Evolutionary conservation across 768 basidiomycete genomes (phyloP).

Genomic region (Pholiota molesta): DNA sequence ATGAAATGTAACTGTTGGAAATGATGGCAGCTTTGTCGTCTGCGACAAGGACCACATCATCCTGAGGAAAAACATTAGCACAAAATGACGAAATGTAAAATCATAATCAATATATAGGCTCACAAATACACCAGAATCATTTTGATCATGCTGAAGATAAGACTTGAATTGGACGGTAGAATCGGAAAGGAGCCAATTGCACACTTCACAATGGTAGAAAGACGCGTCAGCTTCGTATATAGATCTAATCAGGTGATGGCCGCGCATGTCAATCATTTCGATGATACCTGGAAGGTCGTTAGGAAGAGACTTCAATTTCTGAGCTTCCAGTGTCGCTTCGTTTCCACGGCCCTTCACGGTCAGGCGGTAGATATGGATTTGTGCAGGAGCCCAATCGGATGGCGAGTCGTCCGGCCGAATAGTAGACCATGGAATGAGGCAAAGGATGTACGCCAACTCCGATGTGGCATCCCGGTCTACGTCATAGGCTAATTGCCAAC

Average conservation of each 20-base stretch:
- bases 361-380: background rate
- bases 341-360: background rate
- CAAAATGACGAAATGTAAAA: background rate
- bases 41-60: too few relatives aligned
- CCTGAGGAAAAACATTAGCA: too few relatives aligned
- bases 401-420: background rate
- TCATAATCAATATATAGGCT: background rate
- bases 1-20: background rate
- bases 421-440: background rate
- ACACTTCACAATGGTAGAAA: background rate
- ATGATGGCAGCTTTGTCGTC: too few relatives aligned
- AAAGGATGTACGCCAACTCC: background rate
- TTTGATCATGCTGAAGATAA: background rate
- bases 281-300: background rate
- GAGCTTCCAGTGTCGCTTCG: background rate
- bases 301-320: background rate
- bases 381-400: background rate
- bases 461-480: background rate
- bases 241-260: background rate
- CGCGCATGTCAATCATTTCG: background rate
- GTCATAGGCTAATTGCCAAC: background rate
- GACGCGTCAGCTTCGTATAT: background rate
- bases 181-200: background rate
- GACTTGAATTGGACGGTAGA: background rate
- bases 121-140: background rate